These are phyloP conservation scores for Isoetes taiwanensis DNA, from an alignment of 75 land plant genomes.

Conservation along the genomic window DNA sequence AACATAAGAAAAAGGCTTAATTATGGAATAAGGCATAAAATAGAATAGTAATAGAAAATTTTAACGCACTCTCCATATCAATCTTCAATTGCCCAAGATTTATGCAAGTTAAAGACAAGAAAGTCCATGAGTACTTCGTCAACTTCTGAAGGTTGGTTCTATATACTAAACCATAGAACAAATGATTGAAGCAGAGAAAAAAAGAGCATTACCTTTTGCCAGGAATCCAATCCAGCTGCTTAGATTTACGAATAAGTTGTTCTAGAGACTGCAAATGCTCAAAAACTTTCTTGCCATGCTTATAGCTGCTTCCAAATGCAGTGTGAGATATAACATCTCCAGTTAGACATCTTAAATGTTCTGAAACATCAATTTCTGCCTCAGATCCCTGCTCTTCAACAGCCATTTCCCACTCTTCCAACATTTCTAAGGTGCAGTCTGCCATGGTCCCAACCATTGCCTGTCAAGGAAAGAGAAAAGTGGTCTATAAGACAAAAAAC, in stretches of 20 bases:
- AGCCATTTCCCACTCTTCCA: conserved; percentile 18
- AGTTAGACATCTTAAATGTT: conserved; percentile 13
- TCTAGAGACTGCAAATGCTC: conserved; percentile 20
- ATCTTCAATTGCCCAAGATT: no score
- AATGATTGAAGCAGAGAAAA: no score
- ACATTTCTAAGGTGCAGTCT: conserved; percentile 11
- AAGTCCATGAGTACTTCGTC: not conserved
- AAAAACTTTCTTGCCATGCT: conserved; percentile 32
- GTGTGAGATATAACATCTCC: conserved; percentile 32
- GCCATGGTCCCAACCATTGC: conserved; percentile 23
- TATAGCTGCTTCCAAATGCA: conserved; percentile 32
- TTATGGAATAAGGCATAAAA: no score
- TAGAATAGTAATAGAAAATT: no score
- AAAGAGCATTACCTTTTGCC: no score
- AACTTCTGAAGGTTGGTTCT: no score
- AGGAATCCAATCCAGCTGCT: no score
- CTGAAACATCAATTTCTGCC: conserved; percentile 18
- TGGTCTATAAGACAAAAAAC: no score
- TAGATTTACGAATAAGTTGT: no score
- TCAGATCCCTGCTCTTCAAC: conserved; percentile 1
- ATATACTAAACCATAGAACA: no score
- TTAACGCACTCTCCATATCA: no score
- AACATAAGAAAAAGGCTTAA: no score
- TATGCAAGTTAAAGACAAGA: not conserved
- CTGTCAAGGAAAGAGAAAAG: conserved; percentile 9